A percentile compares a stretch with the other conserved stretches of the same genome.
phyloP scores from a whole-genome alignment of 768 basidiomycete species.

The Podaxis sp. region DNA sequence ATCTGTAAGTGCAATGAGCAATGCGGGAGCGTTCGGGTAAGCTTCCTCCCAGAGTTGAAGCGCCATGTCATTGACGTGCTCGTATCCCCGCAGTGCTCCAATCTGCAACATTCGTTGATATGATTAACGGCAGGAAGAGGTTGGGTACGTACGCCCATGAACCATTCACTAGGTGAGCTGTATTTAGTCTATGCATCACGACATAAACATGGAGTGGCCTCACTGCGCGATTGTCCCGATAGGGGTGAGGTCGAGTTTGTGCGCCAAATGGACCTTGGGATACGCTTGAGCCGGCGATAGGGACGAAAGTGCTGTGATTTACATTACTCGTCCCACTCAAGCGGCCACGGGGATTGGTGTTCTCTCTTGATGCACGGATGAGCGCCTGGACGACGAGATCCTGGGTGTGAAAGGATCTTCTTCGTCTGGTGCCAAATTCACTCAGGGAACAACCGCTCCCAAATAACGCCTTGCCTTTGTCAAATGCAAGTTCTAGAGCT shows the following conservation, averaged over 20 bases:
- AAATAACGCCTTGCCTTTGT: constrained; percentile 66
- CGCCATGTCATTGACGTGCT: constrained; percentile 67
- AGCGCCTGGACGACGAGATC: constrained; percentile 74
- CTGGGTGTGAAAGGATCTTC: constrained; percentile 73
- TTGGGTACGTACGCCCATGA: constrained; percentile 68
- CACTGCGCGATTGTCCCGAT: constrained; percentile 89
- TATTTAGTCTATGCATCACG: neutral
- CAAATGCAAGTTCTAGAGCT: constrained; percentile 61
- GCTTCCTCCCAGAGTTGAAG: constrained; percentile 86
- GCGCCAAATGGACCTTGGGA: constrained; percentile 78
- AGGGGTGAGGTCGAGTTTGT: constrained; percentile 60
- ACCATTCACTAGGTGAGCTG: constrained; percentile 65
- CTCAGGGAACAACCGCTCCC: constrained; percentile 67
- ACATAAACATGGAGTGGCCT: constrained; percentile 25
- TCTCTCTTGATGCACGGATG: constrained; percentile 54
- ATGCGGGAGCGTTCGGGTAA: constrained; percentile 45
- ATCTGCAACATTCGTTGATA: constrained; percentile 45
- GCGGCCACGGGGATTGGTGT: constrained; percentile 38
- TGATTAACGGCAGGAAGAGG: constrained; percentile 2
- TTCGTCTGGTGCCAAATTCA: constrained; percentile 85
- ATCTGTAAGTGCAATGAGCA: constrained; percentile 84
- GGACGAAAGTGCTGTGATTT: constrained; percentile 18
- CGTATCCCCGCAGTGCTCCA: constrained; percentile 83
- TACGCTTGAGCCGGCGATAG: constrained; percentile 4
- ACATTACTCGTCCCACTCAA: constrained; percentile 93